Base-by-base conservation (phyloP, 164 flowering plant species). In the Brasenia schreberi region DNA sequence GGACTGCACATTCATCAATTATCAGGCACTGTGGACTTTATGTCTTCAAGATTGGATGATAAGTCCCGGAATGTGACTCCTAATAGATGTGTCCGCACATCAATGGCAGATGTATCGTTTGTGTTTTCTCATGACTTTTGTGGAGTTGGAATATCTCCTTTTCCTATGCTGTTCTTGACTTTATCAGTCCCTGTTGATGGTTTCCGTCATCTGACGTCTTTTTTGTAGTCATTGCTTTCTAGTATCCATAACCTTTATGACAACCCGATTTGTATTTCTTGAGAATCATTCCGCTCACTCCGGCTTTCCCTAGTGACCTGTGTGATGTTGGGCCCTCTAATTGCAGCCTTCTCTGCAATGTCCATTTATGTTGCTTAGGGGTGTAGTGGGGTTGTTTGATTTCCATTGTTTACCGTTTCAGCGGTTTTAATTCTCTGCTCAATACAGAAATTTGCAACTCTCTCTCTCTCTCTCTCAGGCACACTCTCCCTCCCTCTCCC, bases 31-130 rank as follows among this genome's bases (percentile, higher is more conserved):
- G 77, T 23, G 27, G 27, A 85, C 18, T 73, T 75, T 69, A 94
- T 80, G 70, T 80, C 78, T 62, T 92, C 81, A 71, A 86, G 84
- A 71, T 39, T 78, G 18, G 96, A 88, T 76, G 91, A 81, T 69
- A 82, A 85, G 74, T 67, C 74, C 7, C 86, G 83, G 70, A 77
- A 52, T 77, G 65, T 73, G 65, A 77, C 76, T 69, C 86, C 88
- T 63, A 92, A 75, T 73, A 92, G 87, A 71, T 96, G 98, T 52
- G 81, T 85, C 12, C 77, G 98, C 65, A 88, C 96, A 33, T 89
- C 98, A 72, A 68, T 88, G 84, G 77, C 77, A 73, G 97, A 89
- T 74, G 70, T 69, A 33, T 81, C 77, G 85, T 94, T 85, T 68
- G 27, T 67, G 76, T 76, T 44, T 68, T 61, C 56, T 42, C 62